Conservation (phyloP, 768 basidiomycete genomes). For the Chalciporus pseudorubinellus region DNA sequence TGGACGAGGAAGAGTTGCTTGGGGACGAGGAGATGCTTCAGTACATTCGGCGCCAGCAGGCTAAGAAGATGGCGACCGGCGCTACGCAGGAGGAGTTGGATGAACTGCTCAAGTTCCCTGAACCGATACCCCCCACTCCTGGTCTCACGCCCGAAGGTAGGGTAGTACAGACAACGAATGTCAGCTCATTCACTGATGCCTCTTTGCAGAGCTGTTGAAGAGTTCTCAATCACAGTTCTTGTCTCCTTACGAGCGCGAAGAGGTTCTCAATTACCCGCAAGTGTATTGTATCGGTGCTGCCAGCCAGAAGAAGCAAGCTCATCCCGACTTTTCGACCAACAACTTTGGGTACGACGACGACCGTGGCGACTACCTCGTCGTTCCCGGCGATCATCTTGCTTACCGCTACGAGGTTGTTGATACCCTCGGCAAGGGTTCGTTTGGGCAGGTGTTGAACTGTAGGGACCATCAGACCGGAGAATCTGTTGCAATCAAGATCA, state of each 20-base stretch:
- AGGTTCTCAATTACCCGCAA: slow-evolving; percentile 82
- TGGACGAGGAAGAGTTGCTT: slow-evolving; percentile 82
- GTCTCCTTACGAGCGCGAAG: slow-evolving; percentile 86
- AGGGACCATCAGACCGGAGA: slow-evolving; percentile 93
- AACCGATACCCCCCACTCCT: slow-evolving; percentile 70
- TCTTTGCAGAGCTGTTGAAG: slow-evolving; percentile 57
- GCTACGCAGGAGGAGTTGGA: slow-evolving; percentile 87
- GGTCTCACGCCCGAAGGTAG: slow-evolving; percentile 70
- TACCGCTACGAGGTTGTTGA: slow-evolving; percentile 96
- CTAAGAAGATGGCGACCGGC: slow-evolving; percentile 81
- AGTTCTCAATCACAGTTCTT: slow-evolving; percentile 66
- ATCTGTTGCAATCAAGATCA: slow-evolving; percentile 99
- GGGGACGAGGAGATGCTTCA: slow-evolving; percentile 98
- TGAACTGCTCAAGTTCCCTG: slow-evolving; percentile 87
- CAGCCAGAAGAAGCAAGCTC: slow-evolving; percentile 82
- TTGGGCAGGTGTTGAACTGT: slow-evolving; percentile 95
- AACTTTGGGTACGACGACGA: slow-evolving; percentile 98
- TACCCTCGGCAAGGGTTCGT: slow-evolving; percentile 95
- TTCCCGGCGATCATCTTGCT: slow-evolving; percentile 88
- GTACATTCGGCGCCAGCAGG: slow-evolving; percentile 87
- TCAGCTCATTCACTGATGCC: slow-evolving; percentile 7
- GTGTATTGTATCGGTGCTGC: slow-evolving; percentile 81
- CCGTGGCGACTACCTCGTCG: slow-evolving; percentile 92
- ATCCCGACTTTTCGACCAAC: slow-evolving; percentile 67
- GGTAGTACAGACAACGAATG: slow-evolving; percentile 16